These are phyloP conservation scores for Vaccinium darrowii DNA, from an alignment of 148 eudicot species.

Conservation along the genomic window DNA sequence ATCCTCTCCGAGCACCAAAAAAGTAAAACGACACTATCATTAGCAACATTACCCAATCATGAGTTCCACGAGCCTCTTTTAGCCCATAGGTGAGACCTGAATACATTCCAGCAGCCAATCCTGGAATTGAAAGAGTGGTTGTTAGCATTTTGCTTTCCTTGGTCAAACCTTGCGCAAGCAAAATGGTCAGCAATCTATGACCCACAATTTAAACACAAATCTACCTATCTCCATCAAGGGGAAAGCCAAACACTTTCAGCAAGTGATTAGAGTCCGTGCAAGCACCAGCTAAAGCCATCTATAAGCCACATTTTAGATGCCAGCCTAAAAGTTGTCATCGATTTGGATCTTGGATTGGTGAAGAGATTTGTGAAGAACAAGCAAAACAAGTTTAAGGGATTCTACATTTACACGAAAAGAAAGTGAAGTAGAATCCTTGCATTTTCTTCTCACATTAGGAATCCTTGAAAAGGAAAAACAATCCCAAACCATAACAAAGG, in stretches of 20 bases:
- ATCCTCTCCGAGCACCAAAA: neutral
- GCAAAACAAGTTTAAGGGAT: neutral
- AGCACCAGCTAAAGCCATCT: neutral
- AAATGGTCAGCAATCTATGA: neutral
- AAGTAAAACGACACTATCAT: neutral
- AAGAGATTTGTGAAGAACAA: neutral
- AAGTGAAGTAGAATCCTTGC: neutral
- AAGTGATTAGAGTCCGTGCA: neutral
- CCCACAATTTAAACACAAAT: neutral
- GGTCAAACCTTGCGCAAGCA: neutral
- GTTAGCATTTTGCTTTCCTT: neutral
- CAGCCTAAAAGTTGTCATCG: neutral
- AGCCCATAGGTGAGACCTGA: slow-evolving; percentile 93
- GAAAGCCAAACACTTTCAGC: neutral
- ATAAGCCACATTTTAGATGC: neutral
- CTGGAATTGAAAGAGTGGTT: slow-evolving; percentile 28
- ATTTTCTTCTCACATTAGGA: neutral
- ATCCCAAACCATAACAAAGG: neutral
- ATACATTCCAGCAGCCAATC: slow-evolving; percentile 85
- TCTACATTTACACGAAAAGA: neutral
- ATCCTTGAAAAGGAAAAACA: neutral
- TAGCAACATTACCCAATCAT: slow-evolving; percentile 73
- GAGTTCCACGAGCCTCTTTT: slow-evolving; percentile 88
- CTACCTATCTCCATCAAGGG: neutral
- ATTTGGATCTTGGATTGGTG: neutral